A percentile compares a stretch with the other conserved stretches of the same genome.
Conservation (phyloP, 805 yeast genomes). For the Candida silvicultrix region DNA sequence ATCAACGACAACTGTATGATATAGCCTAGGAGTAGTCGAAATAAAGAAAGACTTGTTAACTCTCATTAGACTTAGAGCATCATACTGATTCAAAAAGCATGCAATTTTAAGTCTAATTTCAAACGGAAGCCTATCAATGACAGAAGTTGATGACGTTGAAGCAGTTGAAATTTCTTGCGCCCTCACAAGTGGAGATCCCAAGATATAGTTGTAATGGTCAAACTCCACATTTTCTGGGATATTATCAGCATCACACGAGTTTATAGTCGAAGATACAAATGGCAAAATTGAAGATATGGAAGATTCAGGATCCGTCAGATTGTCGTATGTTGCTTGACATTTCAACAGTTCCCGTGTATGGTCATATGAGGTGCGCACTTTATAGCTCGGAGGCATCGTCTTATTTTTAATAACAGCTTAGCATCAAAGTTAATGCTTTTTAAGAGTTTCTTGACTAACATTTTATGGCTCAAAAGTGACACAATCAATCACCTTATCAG, state of each 20-base stretch:
- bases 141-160: not conserved
- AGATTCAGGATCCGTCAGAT: not conserved
- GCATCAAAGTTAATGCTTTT: not conserved
- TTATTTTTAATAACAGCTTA: too few species aligned
- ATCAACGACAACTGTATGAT: conserved; percentile 23
- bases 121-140: conserved; percentile 29
- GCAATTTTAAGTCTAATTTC: conserved; percentile 30
- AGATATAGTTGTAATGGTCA: not conserved
- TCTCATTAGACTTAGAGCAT: conserved; percentile 27
- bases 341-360: not conserved
- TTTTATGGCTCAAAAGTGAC: not conserved
- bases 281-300: conserved; percentile 12
- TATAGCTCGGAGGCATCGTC: not conserved
- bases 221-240: not conserved
- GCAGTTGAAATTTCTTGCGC: not conserved
- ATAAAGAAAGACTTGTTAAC: conserved; percentile 25
- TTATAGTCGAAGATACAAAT: conserved; percentile 10
- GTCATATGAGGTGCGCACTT: not conserved
- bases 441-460: too few species aligned
- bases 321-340: not conserved
- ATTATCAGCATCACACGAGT: not conserved
- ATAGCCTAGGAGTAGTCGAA: conserved; percentile 29
- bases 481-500: not conserved
- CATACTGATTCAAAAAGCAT: conserved; percentile 32
- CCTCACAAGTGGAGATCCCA: not conserved